These are phyloP conservation scores for Rosa hybrid DNA, from an alignment of 331 rosid species.

Conservation along the genomic window DNA sequence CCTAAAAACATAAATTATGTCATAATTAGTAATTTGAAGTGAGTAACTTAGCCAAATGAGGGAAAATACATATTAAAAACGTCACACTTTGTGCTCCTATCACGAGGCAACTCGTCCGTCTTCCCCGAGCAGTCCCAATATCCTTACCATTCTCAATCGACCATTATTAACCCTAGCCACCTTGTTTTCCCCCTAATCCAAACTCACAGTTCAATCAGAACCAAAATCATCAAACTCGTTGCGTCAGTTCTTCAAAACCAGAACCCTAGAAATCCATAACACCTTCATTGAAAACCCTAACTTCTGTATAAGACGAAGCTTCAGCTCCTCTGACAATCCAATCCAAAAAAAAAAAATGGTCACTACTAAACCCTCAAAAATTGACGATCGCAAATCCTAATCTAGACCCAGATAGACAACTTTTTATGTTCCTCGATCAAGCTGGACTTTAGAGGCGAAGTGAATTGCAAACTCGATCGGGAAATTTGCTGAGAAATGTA, in stretches of 20 bases:
- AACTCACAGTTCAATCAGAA: not conserved
- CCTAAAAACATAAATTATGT: no score
- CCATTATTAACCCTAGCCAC: conserved; percentile 45
- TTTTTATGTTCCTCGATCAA: not conserved
- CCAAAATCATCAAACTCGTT: not conserved
- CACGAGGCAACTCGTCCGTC: conserved; percentile 68
- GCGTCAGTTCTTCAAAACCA: not conserved
- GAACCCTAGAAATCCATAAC: conserved; percentile 38
- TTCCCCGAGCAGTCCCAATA: conserved; percentile 73
- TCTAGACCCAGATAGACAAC: not conserved
- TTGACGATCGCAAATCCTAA: not conserved
- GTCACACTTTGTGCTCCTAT: no score
- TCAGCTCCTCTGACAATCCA: conserved; percentile 10
- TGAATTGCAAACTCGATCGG: not conserved
- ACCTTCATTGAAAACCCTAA: conserved; percentile 42
- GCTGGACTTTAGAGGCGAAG: not conserved
- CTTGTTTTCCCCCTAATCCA: conserved; percentile 13
- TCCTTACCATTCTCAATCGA: conserved; percentile 72
- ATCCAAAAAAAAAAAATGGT: not conserved
- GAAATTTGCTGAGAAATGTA: not conserved
- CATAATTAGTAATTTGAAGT: no score
- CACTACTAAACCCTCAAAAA: not conserved
- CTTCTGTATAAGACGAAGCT: not conserved
- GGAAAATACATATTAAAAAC: no score
- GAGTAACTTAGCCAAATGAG: no score